These are phyloP conservation scores for Oryza glaberrima DNA, from an alignment of 176 grass and related monocot genomes.

Conservation along the genomic window DNA sequence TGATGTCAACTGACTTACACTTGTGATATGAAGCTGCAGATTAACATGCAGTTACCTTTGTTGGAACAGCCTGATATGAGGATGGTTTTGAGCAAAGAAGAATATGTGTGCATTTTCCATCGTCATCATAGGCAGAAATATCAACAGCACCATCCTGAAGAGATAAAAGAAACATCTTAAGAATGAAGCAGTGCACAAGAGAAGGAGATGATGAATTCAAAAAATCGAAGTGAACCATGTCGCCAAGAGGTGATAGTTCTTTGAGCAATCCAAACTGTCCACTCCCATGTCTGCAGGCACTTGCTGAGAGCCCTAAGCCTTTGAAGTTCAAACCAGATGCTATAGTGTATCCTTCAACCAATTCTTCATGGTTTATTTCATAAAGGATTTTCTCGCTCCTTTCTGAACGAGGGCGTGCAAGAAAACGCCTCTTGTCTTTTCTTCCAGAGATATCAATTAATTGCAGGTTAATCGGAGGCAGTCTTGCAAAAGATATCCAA, in stretches of 20 bases:
- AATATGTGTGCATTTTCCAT: conserved; percentile 72
- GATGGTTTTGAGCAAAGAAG: conserved; percentile 93
- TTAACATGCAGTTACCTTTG: conserved; percentile 70
- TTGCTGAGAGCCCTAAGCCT: conserved; percentile 66
- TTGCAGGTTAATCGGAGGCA: conserved; percentile 70
- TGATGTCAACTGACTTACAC: conserved; percentile 31
- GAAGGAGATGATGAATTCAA: background rate
- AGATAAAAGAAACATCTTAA: conserved; percentile 29
- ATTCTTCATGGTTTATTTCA: conserved; percentile 84
- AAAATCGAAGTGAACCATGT: conserved; percentile 73
- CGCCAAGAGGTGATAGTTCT: conserved; percentile 82
- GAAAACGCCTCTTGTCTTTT: conserved; percentile 52
- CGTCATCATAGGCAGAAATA: conserved; percentile 75
- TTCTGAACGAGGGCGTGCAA: conserved; percentile 43
- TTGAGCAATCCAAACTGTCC: conserved; percentile 73
- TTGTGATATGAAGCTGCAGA: conserved; percentile 33
- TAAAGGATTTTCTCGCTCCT: conserved; percentile 70
- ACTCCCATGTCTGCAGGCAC: conserved; percentile 53
- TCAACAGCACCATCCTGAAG: conserved; percentile 84
- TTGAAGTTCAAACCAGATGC: conserved; percentile 87
- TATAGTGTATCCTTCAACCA: conserved; percentile 91
- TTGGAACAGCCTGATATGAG: conserved; percentile 90
- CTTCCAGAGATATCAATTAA: conserved; percentile 68
- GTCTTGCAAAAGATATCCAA: conserved; percentile 93
- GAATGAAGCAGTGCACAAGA: conserved; percentile 9